Percentiles rank a stretch among this genome's conserved stretches.
phyloP scores from a whole-genome alignment of 1,139 yeast genomes.

The Suhomyces yuchorum region DNA sequence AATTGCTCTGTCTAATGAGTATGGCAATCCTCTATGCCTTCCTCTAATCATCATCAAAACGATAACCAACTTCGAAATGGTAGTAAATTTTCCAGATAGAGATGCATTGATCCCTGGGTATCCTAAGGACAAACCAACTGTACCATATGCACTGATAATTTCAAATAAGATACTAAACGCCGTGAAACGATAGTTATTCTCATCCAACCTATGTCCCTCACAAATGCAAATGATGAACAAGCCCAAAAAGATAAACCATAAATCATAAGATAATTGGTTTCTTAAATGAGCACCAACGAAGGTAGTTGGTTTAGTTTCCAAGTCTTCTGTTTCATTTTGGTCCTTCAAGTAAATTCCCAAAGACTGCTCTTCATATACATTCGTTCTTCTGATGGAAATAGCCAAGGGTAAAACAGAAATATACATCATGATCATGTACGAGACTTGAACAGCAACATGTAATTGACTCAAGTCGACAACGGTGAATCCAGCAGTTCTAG shows the following conservation, averaged over 20 bases:
- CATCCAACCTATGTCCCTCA: conserved; percentile 66
- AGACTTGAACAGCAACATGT: conserved; percentile 91
- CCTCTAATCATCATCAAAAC: conserved; percentile 93
- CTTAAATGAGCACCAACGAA: conserved; percentile 88
- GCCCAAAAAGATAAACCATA: conserved; percentile 91
- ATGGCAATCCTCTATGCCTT: conserved; percentile 95
- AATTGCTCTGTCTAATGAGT: conserved; percentile 90
- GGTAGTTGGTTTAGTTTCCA: conserved; percentile 48
- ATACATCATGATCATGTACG: conserved; percentile 97
- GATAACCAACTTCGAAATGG: conserved; percentile 77
- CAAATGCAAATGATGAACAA: conserved; percentile 83
- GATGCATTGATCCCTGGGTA: conserved; percentile 69
- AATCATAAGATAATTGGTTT: conserved; percentile 87
- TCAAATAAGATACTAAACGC: conserved; percentile 82
- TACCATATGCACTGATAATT: conserved; percentile 92
- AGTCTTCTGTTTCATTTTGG: conserved; percentile 32
- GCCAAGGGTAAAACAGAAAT: conserved; percentile 95
- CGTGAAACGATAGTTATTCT: conserved; percentile 52
- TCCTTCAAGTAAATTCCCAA: conserved; percentile 73
- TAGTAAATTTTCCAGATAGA: conserved; percentile 69
- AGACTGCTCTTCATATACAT: conserved; percentile 96
- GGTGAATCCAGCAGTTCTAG: conserved; percentile 91
- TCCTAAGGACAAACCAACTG: conserved; percentile 90
- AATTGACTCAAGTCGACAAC: conserved; percentile 67
- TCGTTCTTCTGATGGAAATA: conserved; percentile 92